Evolutionary conservation across 2,329 filamentous ascomycete species (phyloP), one percentile per base, ranked within the genome.

Genomic region (Thelonectria discophora): DNA sequence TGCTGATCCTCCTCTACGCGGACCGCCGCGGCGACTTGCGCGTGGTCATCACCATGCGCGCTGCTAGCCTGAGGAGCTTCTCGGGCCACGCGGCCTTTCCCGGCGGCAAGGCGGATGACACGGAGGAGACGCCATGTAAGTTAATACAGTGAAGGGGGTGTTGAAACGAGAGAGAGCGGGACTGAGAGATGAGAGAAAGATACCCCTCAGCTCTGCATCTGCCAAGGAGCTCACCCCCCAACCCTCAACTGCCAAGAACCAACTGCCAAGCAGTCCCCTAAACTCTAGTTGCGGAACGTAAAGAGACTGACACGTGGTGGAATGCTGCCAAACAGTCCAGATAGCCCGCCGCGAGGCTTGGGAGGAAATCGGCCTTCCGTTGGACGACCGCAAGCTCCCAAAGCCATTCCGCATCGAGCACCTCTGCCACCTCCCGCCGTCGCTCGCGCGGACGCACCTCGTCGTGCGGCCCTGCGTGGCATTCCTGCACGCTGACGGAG

Each of bases 301-400:
- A 42, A 15, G 15, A 15, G 39, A 42, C 17, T 42, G 39, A 42
- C 39, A 42, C 39, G 39, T 42, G 13, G 12, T 42, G 21, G 34
- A 51, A 49, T 32, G 1, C 9, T 15, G 15, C 27, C 17, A n/a
- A 5, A 1, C 82, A 78, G 92, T 92, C 76, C 86, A 94, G 72
- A 96, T 94, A 53, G 93, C 94, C 9, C 88, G 94, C 20, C 88
- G 94, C 65, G 94, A 98, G 81, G 94, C 94, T 1, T 91, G 86
- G 75, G 94, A 98, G 76, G 94, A 98, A 76, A 97, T 98, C 66
- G 94, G 94, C 1, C 87, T 98, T 3, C 92, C 94, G 1, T 83
- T 89, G 72, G 83, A 88, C 68, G 87, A 93, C 72, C 71, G 75
- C 59, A 86, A 86, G 62, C 84, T 97, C 30, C 92, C 92, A 2